A percentile compares a stretch with the other conserved stretches of the same genome.
Evolutionary conservation across 1,139 yeast genomes (phyloP).

Genomic region (Diutina mesorugosa): DNA sequence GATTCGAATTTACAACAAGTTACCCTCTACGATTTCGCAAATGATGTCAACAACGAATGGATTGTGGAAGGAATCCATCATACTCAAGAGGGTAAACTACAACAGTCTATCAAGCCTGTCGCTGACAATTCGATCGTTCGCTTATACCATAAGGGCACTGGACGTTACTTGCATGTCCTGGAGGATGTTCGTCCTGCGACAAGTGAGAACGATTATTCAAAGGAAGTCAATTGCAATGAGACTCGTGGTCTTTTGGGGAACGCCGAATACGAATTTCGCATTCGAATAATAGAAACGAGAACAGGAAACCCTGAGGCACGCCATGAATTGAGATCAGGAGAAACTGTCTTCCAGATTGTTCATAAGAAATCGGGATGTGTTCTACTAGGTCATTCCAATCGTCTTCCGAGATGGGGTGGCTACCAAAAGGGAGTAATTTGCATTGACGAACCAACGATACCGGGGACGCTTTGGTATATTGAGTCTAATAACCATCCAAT

Average conservation of each 20-base stretch:
- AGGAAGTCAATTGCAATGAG: constrained; percentile 59
- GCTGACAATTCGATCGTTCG: constrained; percentile 40
- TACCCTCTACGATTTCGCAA: constrained; percentile 39
- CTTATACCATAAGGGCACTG: constrained; percentile 50
- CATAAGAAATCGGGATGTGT: constrained; percentile 52
- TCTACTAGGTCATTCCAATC: constrained; percentile 46
- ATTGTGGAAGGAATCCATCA: constrained; percentile 36
- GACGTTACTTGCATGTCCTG: constrained; percentile 44
- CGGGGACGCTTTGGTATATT: constrained; percentile 51
- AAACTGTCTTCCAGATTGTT: constrained; percentile 42
- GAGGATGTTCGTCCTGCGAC: constrained; percentile 53
- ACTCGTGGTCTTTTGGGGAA: background rate
- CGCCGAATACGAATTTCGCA: background rate
- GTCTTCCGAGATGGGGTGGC: constrained; percentile 59
- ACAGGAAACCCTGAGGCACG: constrained; percentile 17
- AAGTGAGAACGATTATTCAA: constrained; percentile 69
- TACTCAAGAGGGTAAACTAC: constrained; percentile 17
- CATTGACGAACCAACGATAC: constrained; percentile 45
- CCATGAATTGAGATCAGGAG: constrained; percentile 35
- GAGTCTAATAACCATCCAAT: constrained; percentile 44
- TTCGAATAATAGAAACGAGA: background rate
- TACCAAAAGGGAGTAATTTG: constrained; percentile 70
- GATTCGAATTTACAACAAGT: constrained; percentile 62
- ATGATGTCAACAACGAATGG: constrained; percentile 54
- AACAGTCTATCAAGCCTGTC: constrained; percentile 21